Evolutionary conservation across 148 eudicot species (phyloP).

Genomic region (Camellia lanceoleosa): DNA sequence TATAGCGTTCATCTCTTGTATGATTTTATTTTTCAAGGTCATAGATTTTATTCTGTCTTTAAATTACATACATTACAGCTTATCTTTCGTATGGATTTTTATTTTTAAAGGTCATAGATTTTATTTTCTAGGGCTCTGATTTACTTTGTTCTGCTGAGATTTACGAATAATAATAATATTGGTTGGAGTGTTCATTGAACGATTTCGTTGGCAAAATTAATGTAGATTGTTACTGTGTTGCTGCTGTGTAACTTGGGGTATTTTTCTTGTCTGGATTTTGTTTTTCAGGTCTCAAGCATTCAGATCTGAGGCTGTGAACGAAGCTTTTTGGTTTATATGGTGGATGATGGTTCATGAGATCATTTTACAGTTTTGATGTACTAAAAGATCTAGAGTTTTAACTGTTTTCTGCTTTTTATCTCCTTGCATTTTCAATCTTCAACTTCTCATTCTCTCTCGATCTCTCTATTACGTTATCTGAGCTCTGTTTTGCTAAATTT

Average conservation of each 20-base stretch:
- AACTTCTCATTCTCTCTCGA: background rate
- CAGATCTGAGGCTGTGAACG: slow-evolving; percentile 33
- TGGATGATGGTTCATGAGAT: background rate
- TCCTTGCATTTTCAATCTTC: background rate
- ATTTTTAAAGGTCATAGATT: background rate
- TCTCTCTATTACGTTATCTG: background rate
- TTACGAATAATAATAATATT: too few relatives aligned
- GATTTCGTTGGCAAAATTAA: background rate
- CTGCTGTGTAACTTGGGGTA: background rate
- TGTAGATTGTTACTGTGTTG: background rate
- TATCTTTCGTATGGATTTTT: background rate
- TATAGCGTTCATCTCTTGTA: background rate
- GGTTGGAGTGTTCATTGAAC: background rate
- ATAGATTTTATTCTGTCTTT: background rate
- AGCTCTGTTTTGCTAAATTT: background rate
- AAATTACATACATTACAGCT: too few relatives aligned
- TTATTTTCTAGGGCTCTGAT: background rate
- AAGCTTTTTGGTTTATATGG: background rate
- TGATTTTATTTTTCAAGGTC: background rate
- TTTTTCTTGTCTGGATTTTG: background rate
- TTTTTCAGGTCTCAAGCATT: slow-evolving; percentile 26
- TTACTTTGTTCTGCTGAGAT: too few relatives aligned
- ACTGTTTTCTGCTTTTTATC: background rate
- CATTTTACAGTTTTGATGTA: background rate
- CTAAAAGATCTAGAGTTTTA: slow-evolving; percentile 12